Base-by-base conservation (phyloP, 371 early-diverging fungal genomes). In the Rhizopus stolonifer region DNA sequence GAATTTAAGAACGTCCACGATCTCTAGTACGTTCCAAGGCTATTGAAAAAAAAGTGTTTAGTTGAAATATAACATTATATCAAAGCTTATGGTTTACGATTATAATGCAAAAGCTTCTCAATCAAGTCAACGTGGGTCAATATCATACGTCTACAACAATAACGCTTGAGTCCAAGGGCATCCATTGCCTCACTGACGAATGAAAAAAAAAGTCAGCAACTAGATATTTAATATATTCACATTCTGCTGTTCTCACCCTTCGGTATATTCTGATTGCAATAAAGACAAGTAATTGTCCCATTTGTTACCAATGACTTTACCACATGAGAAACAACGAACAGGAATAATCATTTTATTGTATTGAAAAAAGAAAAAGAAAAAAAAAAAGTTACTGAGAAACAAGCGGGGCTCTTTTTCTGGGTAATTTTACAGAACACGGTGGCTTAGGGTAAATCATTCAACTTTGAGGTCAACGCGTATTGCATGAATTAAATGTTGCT, bases 131-230 rank as follows among this genome's bases (percentile, higher is more conserved):
- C 98, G 72, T 99, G 99, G 11, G 97, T 95, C 43, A 99, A 84
- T 29, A 98, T 90, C 98, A 99, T 99, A 60, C 99, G 88, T 54
- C 99, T 82, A 82, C 99, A 99, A 86, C 99, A 99, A 60, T 96
- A 96, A 49, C 99, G 85, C 80, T 92, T 92, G 54, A 99, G 79
- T 36, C 95, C 97, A 48, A 99, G 85, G 32, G 86, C 80, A 61
- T 94, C 92, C 56, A 99, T 80, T 24, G 99, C 96, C 61, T 93
- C 89, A 60, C 92, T 92, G 57, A n/a, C n/a, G n/a, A n/a, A n/a
- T n/a, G n/a, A n/a, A n/a, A n/a, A n/a, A n/a, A n/a, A n/a, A n/a
- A n/a, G n/a, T n/a, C n/a, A n/a, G n/a, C n/a, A n/a, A n/a, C n/a
- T n/a, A n/a, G n/a, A n/a, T n/a, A n/a, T n/a, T n/a, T n/a, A n/a